Evolutionary conservation across 108 stramenopile species (phyloP).

Genomic region (Schizochytrium sp.): DNA sequence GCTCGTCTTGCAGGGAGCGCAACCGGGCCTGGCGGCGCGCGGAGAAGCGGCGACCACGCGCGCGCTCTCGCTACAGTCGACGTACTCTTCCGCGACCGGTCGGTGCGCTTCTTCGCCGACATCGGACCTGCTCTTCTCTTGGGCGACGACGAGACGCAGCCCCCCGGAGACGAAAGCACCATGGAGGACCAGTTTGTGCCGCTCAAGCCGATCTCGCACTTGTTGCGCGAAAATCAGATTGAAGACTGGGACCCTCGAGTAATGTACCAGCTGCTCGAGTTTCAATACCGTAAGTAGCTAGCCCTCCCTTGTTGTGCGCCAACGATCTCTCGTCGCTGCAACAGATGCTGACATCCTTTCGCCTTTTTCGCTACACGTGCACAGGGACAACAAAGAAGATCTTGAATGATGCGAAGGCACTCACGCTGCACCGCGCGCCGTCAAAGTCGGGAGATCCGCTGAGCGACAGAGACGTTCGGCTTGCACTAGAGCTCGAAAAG

Average conservation of each 20-base stretch:
- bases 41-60: no score
- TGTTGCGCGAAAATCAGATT: neutral
- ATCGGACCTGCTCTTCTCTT: no score
- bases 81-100: no score
- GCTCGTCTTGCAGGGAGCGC: no score
- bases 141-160: no score
- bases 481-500: neutral
- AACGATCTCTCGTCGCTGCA: neutral
- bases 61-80: no score
- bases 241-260: constrained; percentile 9
- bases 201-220: neutral
- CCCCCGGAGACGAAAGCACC: neutral
- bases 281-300: neutral
- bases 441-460: neutral
- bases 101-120: no score
- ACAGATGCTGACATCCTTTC: neutral
- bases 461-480: neutral
- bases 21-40: no score
- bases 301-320: neutral
- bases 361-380: neutral
- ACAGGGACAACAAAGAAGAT: neutral
- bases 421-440: neutral
- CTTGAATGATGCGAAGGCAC: neutral
- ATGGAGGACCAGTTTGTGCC: neutral
- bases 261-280: constrained; percentile 13